Evolutionary conservation across 2,329 filamentous ascomycete species (phyloP).

Genomic region (Neopestalotiopsis clavispora): DNA sequence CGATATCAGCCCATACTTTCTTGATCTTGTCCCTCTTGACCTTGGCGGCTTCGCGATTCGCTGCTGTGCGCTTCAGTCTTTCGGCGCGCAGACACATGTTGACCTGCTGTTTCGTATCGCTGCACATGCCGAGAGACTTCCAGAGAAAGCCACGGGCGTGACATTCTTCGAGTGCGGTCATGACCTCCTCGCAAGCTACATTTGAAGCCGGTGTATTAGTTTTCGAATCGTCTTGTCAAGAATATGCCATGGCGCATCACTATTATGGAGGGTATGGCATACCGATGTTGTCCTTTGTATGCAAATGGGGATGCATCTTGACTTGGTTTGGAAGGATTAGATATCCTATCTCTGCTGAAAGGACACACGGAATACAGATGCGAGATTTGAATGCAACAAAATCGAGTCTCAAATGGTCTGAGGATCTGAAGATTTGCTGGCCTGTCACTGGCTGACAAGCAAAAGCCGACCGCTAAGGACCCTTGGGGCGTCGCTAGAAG

Average conservation of each 20-base stretch:
- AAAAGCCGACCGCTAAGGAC: neutral
- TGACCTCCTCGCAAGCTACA: constrained; percentile 91
- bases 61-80: constrained; percentile 75
- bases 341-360: neutral
- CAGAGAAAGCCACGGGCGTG: constrained; percentile 90
- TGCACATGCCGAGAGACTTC: constrained; percentile 92
- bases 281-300: constrained; percentile 92
- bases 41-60: constrained; percentile 74
- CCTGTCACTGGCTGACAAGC: neutral
- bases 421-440: constrained; percentile 12
- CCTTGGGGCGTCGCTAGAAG: neutral
- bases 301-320: constrained; percentile 95
- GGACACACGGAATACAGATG: neutral
- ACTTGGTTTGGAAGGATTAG: neutral
- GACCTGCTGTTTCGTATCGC: constrained; percentile 80
- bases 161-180: constrained; percentile 93
- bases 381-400: neutral
- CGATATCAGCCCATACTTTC: constrained; percentile 79
- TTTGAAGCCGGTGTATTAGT: constrained; percentile 3
- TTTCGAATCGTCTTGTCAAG: too few species aligned
- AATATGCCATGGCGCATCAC: too few species aligned
- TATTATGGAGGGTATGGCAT: constrained; percentile 26
- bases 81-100: constrained; percentile 84
- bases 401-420: neutral
- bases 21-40: constrained; percentile 76